Conservation (phyloP, 2,329 filamentous ascomycete genomes). For the Paraphoma chrysanthemicola region DNA sequence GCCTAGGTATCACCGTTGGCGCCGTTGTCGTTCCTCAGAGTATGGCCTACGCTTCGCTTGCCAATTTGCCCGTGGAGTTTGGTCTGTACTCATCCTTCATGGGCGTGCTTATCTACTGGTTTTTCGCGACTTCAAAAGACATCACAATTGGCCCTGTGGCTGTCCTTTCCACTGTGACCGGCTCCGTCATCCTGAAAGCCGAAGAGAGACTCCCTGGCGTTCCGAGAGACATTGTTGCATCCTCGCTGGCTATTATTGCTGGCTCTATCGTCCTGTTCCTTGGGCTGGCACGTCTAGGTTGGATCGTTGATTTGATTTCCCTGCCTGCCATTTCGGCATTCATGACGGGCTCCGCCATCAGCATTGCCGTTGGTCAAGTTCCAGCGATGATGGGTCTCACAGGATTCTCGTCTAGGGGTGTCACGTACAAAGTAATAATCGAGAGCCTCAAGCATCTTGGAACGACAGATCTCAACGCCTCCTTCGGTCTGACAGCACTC, state of each 20-base stretch:
- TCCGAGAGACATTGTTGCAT: slow-evolving; percentile 53
- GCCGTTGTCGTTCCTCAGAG: slow-evolving; percentile 88
- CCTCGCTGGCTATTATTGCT: slow-evolving; percentile 75
- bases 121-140: slow-evolving; percentile 98
- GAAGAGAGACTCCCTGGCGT: slow-evolving; percentile 53
- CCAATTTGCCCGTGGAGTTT: slow-evolving; percentile 77
- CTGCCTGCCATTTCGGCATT: slow-evolving; percentile 91
- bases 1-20: slow-evolving; percentile 71
- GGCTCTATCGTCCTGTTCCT: slow-evolving; percentile 82
- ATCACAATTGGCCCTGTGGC: slow-evolving; percentile 97
- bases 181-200: slow-evolving; percentile 75
- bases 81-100: slow-evolving; percentile 96
- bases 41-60: slow-evolving; percentile 92
- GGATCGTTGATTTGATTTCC: slow-evolving; percentile 94
- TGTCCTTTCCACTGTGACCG: slow-evolving; percentile 89
- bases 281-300: slow-evolving; percentile 81
- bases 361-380: slow-evolving; percentile 84
- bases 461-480: slow-evolving; percentile 73
- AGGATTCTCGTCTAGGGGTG: slow-evolving; percentile 74
- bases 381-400: slow-evolving; percentile 81
- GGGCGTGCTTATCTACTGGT: slow-evolving; percentile 94
- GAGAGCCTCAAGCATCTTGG: slow-evolving; percentile 76
- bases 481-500: slow-evolving; percentile 84
- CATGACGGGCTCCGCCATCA: slow-evolving; percentile 96
- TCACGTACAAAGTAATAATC: slow-evolving; percentile 86